Evolutionary conservation across 2,329 filamentous ascomycete genomes (phyloP), one percentile per base, ranked within the genome.

Genomic region (Cryphonectria japonica): DNA sequence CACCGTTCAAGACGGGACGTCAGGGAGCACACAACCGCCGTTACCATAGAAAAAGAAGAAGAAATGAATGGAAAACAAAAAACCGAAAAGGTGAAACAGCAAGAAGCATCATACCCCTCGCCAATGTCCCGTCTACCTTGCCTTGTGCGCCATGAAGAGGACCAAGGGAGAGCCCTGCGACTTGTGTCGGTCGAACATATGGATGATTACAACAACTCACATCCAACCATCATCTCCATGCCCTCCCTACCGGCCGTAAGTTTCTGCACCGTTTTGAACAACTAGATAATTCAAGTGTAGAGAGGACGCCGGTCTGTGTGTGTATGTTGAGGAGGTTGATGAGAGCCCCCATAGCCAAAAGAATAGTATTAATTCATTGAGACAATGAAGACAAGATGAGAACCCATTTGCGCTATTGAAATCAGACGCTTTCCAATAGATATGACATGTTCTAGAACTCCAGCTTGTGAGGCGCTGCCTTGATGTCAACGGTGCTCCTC

Each of bases 401-500:
- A 61, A 41, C 61, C 52, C 43, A 60, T 62, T 41, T 52, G 50
- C 37, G 61, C 60, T 66, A 57, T 29, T 32, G 34, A 65, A 52
- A 57, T n/a, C 54, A 70, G 39, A 70, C 64, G 66, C 68, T 70
- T 68, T 64, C 65, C 41, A 50, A 72, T 22, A 34, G 22, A 60
- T 32, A 39, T 39, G 34, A 11, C 16, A 65, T 72, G 68, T 65
- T 62, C 71, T 62, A 67, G 60, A 61, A 61, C 71, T 68, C 71
- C 39, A 60, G 52, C 54, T 72, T 59, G 67, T 69, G 26, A 66
- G 46, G 32, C 13, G 22, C 61, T 29, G 39, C 43, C n/a, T 16
- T 34, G 29, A 37, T 52, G 63, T 32, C 34, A 46, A 16, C 9
- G 59, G 1, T 46, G 6, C 46, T 50, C 59, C 14, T 69, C 60